phyloP scores from a whole-genome alignment of 2,329 filamentous ascomycete genomes.

The Amphichorda felina region DNA sequence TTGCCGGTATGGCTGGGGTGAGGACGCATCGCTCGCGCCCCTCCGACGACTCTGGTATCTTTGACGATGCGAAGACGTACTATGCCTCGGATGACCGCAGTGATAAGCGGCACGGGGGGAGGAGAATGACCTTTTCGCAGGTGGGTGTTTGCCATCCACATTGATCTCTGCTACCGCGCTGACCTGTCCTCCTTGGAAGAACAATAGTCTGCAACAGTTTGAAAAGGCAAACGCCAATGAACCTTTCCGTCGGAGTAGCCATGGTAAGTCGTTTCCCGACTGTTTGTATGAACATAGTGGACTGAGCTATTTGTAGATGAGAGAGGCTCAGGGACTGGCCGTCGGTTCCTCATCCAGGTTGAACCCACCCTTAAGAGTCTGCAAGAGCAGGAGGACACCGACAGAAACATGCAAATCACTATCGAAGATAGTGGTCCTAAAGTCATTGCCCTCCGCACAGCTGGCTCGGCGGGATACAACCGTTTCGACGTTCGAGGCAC shows the following conservation, averaged over 20 bases:
- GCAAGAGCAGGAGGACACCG: slow-evolving; percentile 79
- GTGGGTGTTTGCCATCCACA: slow-evolving; percentile 20
- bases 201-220: slow-evolving; percentile 39
- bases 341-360: slow-evolving; percentile 79
- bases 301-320: slow-evolving; percentile 47
- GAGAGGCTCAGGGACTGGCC: slow-evolving; percentile 47
- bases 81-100: slow-evolving; percentile 45
- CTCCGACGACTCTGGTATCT: slow-evolving; percentile 37
- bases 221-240: slow-evolving; percentile 38
- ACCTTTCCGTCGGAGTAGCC: slow-evolving; percentile 46
- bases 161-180: background rate
- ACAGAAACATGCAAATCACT: slow-evolving; percentile 92
- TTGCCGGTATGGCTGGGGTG: too few species aligned
- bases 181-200: slow-evolving; percentile 22
- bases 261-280: slow-evolving; percentile 28
- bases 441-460: slow-evolving; percentile 74
- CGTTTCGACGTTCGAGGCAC: slow-evolving; percentile 87
- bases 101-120: slow-evolving; percentile 31
- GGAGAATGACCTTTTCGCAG: slow-evolving; percentile 46
- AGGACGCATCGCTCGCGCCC: background rate
- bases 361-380: slow-evolving; percentile 71
- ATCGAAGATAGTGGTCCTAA: slow-evolving; percentile 94
- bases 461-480: slow-evolving; percentile 75
- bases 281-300: background rate
- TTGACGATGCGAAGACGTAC: slow-evolving; percentile 47